Evolutionary conservation across 352 stramenopile genomes (phyloP), one percentile per base, ranked within the genome.

Genomic region (Pythium grandisporangium): DNA sequence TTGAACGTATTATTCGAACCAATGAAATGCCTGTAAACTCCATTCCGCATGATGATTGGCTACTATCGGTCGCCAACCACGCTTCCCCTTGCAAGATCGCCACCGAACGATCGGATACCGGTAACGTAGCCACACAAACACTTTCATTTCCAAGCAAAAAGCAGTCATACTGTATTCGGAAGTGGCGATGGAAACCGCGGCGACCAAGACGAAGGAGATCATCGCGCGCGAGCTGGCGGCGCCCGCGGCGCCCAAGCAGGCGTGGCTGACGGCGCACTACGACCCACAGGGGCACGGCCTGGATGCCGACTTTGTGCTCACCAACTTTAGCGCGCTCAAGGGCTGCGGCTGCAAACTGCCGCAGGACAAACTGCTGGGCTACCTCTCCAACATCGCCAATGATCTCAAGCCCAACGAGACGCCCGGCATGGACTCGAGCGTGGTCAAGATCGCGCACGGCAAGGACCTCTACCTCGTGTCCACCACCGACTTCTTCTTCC

Each of bases 401-500:
- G 86, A 94, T 36, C 78, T 96, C 48, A 95, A 95, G 52, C 65
- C 88, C 17, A 97, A 98, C 48, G 75, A 90, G 58, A 94, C 81
- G 23, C 78, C 81, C 1, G 81, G 81, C 6, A 88, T 94, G 77
- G 81, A 94, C 66, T 92, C 82, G 60, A 95, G 78, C 34, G 83
- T 96, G 10, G 77, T 95, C 38, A 89, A 93, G 55, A 96, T 93
- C 42, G 54, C 61, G n/a, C 73, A 90, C 48, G 70, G 68, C 20
- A 63, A 61, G 25, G 82, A 89, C 42, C 61, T 96, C 46, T 96
- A 93, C 45, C 59, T 86, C 36, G 87, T 97, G 49, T 96, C 79
- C 37, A 98, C 88, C 12, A 97, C 92, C 21, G 92, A 98, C 63
- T 98, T 97, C 48, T 98, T 98, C 70, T 97, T 97, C 65, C 92